Evolutionary conservation across 192 early-diverging fungal genomes (phyloP).

Genomic region (Coemansia sp.): DNA sequence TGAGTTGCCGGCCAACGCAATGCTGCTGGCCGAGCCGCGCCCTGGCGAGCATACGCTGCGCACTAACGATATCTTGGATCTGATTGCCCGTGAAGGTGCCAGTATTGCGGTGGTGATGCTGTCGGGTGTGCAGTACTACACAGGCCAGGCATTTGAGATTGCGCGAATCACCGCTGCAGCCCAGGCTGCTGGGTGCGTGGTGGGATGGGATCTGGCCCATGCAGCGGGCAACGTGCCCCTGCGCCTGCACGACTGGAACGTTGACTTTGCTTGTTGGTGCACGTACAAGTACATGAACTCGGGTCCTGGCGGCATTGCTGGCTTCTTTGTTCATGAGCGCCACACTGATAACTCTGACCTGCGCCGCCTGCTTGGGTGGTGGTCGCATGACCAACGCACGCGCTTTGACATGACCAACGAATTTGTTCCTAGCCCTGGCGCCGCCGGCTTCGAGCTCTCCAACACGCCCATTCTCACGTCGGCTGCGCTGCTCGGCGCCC

Average conservation of each 20-base stretch:
- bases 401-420: conserved; percentile 87
- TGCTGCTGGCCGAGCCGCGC: conserved; percentile 75
- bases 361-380: conserved; percentile 85
- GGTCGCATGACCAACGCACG: conserved; percentile 78
- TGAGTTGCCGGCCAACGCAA: conserved; percentile 61
- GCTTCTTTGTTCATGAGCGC: conserved; percentile 86
- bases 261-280: conserved; percentile 98
- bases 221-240: conserved; percentile 91
- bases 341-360: conserved; percentile 60
- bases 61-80: conserved; percentile 77
- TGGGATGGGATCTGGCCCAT: conserved; percentile 95
- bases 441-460: conserved; percentile 81
- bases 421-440: conserved; percentile 77
- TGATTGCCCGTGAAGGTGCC: conserved; percentile 70
- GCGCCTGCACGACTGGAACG: conserved; percentile 89
- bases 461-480: conserved; percentile 82
- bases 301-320: conserved; percentile 93
- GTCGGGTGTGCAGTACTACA: conserved; percentile 93
- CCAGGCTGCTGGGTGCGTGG: conserved; percentile 77
- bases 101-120: conserved; percentile 84
- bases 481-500: conserved; percentile 69
- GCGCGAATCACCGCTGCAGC: conserved; percentile 77
- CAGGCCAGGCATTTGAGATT: conserved; percentile 87
- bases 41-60: conserved; percentile 66
- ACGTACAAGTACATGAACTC: conserved; percentile 99